These are phyloP conservation scores for Globisporangium recalcitrans DNA, from an alignment of 352 stramenopile genomes.

Conservation along the genomic window DNA sequence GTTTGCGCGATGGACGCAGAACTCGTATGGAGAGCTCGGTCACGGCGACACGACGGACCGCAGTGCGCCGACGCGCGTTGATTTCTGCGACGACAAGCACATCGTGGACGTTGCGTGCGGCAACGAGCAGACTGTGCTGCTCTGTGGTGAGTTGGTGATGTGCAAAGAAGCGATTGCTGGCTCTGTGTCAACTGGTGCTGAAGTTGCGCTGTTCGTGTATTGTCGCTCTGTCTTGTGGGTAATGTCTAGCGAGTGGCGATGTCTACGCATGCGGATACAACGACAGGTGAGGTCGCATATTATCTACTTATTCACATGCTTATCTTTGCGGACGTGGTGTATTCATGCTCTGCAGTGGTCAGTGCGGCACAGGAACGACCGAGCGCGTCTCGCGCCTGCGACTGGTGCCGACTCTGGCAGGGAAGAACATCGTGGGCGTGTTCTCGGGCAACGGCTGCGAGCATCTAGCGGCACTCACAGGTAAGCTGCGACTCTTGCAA, in stretches of 20 bases:
- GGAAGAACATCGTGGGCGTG: constrained; percentile 62
- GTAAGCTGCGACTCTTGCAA: constrained; percentile 22
- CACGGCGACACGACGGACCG: constrained; percentile 76
- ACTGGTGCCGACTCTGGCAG: constrained; percentile 46
- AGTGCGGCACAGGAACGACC: constrained; percentile 85
- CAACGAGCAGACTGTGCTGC: constrained; percentile 89
- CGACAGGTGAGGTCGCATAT: constrained; percentile 54
- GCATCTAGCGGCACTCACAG: constrained; percentile 81
- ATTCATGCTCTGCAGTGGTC: constrained; percentile 46
- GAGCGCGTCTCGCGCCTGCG: constrained; percentile 53
- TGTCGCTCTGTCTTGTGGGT: not conserved
- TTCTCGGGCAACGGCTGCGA: constrained; percentile 92
- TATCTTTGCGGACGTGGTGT: not conserved
- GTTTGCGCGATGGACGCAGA: constrained; percentile 36
- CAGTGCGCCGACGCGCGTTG: constrained; percentile 44
- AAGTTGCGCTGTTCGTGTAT: not conserved
- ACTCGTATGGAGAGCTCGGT: constrained; percentile 90
- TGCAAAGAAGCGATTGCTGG: not conserved
- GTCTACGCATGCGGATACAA: constrained; percentile 91
- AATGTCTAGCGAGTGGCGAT: constrained; percentile 47
- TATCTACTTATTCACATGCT: not conserved
- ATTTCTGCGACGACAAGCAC: constrained; percentile 28
- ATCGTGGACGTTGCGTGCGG: constrained; percentile 81
- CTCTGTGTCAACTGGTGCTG: not conserved
- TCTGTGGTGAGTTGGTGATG: constrained; percentile 47